These are phyloP conservation scores for Fusarium sp. DNA, from an alignment of 2,329 filamentous ascomycete species.

Conservation along the genomic window DNA sequence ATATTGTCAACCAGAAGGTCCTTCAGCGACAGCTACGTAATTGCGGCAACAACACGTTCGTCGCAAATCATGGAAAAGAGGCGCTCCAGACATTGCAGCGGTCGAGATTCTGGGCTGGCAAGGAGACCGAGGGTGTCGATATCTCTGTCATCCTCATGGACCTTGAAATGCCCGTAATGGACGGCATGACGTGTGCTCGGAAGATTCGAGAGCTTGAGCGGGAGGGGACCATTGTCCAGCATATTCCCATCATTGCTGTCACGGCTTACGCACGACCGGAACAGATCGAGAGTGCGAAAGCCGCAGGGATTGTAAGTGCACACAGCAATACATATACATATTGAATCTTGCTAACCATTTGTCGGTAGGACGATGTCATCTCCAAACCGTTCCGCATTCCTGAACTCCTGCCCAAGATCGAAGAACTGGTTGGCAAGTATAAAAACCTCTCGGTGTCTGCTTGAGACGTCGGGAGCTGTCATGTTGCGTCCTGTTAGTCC, in stretches of 20 bases:
- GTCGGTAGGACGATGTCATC: constrained; percentile 72
- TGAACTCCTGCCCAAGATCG: constrained; percentile 73
- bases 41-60: constrained; percentile 65
- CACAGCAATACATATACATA: neutral
- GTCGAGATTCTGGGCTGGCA: constrained; percentile 64
- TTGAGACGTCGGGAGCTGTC: constrained; percentile 7
- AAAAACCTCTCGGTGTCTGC: constrained; percentile 44
- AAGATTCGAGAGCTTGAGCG: constrained; percentile 73
- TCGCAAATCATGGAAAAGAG: constrained; percentile 71
- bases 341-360: constrained; percentile 9
- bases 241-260: constrained; percentile 83
- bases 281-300: constrained; percentile 74
- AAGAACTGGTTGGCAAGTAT: constrained; percentile 60
- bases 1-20: constrained; percentile 71
- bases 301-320: constrained; percentile 72
- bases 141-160: constrained; percentile 80
- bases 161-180: constrained; percentile 84
- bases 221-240: constrained; percentile 65
- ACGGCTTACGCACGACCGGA: constrained; percentile 80
- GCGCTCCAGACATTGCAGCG: constrained; percentile 64
- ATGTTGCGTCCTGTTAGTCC: neutral
- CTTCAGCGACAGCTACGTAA: constrained; percentile 68
- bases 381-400: constrained; percentile 80
- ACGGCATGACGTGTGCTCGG: constrained; percentile 75
- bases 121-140: constrained; percentile 57